Evolutionary conservation across 1,284 basidiomycete species (phyloP), one percentile per base, ranked within the genome.

Genomic region (Boletus sp.): DNA sequence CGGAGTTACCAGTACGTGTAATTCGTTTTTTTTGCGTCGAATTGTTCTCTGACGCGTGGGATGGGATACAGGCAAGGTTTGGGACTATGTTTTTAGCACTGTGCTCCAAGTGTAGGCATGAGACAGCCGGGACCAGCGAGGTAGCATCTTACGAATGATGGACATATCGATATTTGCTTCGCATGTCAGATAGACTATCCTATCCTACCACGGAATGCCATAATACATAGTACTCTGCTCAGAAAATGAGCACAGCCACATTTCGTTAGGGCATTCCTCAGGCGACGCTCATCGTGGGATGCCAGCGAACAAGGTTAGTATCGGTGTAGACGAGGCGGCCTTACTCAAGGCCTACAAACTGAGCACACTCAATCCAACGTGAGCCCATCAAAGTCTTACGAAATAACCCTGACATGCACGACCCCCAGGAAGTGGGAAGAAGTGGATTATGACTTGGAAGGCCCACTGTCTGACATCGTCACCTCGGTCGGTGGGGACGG

Each of bases 1-100:
- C 69, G 96, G 96, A 50, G 96, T 99, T 22, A 98, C 91, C 7
- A 92, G 90, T 89, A 63, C 55, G 84, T 76, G 43, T 49, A 33
- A 22, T 58, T 58, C 54, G 47, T 53, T 55, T 11, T 49, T 29
- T 11, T 49, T 29, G 18, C 20, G 24, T 18, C 22, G 27, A 46
- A 42, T 42, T 24, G 8, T 45, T 44, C 27, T 51, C 56, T 70
- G 37, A 64, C 48, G 27, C 15, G 39, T 12, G 48, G 1, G 35
- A 51, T 41, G 37, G 37, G 51, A 54, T 56, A 4, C 77, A 78
- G 89, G 88, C 76, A 96, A 96, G 78, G 78, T 99, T 47, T 99
- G 96, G 96, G 96, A 98, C 74, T 80, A 86, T 69, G 84, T 96
- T 27, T 98, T 98, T 76, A 89, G 88, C 71, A 98, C 96, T 6